A percentile compares a stretch with the other conserved stretches of the same genome.
These are phyloP conservation scores for Musa schizocarpa DNA, from an alignment of 176 grass and related monocot species.

Conservation along the genomic window DNA sequence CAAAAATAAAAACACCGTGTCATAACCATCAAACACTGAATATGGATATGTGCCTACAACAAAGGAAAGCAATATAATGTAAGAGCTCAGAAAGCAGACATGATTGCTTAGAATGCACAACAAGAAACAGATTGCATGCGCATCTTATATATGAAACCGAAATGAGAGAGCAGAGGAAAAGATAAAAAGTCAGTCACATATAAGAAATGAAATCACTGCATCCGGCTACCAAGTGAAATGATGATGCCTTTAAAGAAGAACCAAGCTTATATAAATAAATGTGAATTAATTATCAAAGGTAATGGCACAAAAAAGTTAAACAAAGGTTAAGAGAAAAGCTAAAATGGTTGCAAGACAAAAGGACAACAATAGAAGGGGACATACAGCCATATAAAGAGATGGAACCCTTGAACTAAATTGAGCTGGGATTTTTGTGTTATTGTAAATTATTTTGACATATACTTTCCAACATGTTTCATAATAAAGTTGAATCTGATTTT, in stretches of 20 bases:
- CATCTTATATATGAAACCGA: too few relatives aligned
- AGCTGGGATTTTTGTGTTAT: background rate
- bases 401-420: background rate
- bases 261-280: too few relatives aligned
- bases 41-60: conserved; percentile 12
- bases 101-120: background rate
- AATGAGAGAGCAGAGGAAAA: too few relatives aligned
- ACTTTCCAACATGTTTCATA: background rate
- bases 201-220: too few relatives aligned
- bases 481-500: background rate
- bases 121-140: too few relatives aligned
- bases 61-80: background rate
- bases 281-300: too few relatives aligned
- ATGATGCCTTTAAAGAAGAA: too few relatives aligned
- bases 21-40: conserved; percentile 1
- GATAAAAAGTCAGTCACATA: too few relatives aligned
- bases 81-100: conserved; percentile 1
- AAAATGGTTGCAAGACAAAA: conserved; percentile 1
- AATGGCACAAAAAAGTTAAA: background rate
- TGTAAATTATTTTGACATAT: background rate
- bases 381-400: background rate
- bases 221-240: too few relatives aligned
- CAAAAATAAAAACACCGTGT: conserved; percentile 27
- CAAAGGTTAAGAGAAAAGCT: background rate
- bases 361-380: background rate